A percentile compares a stretch with the other conserved stretches of the same genome.
Evolutionary conservation across 768 basidiomycete genomes (phyloP).

Genomic region (Antrodiella citrinella): DNA sequence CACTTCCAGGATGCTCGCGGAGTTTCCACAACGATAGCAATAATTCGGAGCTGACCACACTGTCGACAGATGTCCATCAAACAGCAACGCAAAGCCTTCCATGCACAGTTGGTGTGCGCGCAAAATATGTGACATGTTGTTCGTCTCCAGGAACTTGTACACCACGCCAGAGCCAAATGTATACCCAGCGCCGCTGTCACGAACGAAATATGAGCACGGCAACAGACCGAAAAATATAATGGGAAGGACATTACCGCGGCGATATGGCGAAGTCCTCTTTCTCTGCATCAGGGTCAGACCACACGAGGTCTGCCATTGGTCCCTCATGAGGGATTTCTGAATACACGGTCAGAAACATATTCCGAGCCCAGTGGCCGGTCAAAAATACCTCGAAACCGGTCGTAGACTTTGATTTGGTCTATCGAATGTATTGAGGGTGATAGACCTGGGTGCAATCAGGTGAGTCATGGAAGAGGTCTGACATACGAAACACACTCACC

Average conservation of each 20-base stretch:
- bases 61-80: conserved; percentile 90
- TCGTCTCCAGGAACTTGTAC: conserved; percentile 92
- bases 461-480: not conserved
- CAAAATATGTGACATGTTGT: conserved; percentile 94
- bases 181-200: conserved; percentile 86
- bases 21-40: conserved; percentile 97
- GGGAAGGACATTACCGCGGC: conserved; percentile 56
- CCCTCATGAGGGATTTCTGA: conserved; percentile 98
- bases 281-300: conserved; percentile 99
- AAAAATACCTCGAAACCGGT: conserved; percentile 84
- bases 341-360: conserved; percentile 3
- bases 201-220: conserved; percentile 37
- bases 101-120: conserved; percentile 99
- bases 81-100: conserved; percentile 98
- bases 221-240: conserved; percentile 44
- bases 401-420: conserved; percentile 98
- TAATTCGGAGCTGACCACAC: conserved; percentile 99
- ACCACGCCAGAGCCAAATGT: conserved; percentile 98
- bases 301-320: conserved; percentile 98
- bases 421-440: conserved; percentile 98
- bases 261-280: conserved; percentile 99
- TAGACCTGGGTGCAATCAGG: conserved; percentile 47
- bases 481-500: conserved; percentile 40
- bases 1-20: conserved; percentile 93
- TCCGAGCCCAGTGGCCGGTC: not conserved